These are phyloP conservation scores for Dentipellis sp. DNA, from an alignment of 768 basidiomycete species.

Conservation along the genomic window DNA sequence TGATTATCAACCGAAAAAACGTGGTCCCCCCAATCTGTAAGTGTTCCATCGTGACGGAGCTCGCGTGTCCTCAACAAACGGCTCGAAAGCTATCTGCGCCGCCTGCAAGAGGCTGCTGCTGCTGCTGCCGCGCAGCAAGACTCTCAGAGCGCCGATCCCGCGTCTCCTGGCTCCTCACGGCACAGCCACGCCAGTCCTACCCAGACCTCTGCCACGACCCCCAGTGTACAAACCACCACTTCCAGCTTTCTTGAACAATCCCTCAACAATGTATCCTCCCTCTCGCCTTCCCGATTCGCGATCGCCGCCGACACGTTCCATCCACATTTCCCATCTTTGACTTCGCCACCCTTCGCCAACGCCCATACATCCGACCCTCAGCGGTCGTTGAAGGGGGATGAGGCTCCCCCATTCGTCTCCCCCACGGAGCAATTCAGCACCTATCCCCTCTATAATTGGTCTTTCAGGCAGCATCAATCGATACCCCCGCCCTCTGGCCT, in stretches of 20 bases:
- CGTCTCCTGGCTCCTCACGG: slow-evolving; percentile 10
- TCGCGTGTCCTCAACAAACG: slow-evolving; percentile 9
- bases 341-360: slow-evolving; percentile 29
- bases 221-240: slow-evolving; percentile 15
- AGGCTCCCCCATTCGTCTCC: slow-evolving; percentile 27
- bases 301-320: slow-evolving; percentile 64
- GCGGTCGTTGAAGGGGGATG: slow-evolving; percentile 32
- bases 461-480: slow-evolving; percentile 56
- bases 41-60: slow-evolving; percentile 15
- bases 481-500: slow-evolving; percentile 33
- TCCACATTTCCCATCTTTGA: slow-evolving; percentile 38
- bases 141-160: slow-evolving; percentile 23
- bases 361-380: slow-evolving; percentile 28
- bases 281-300: slow-evolving; percentile 62
- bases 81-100: slow-evolving; percentile 55
- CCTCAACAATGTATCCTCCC: slow-evolving; percentile 28
- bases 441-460: slow-evolving; percentile 63
- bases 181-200: slow-evolving; percentile 6
- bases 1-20: slow-evolving; percentile 89
- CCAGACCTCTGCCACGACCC: slow-evolving; percentile 3
- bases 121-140: slow-evolving; percentile 38
- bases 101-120: slow-evolving; percentile 64
- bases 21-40: slow-evolving; percentile 88
- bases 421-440: slow-evolving; percentile 49
- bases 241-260: slow-evolving; percentile 46